Base-by-base conservation (phyloP, 257 asterid genomes). In the Ilex aquifolium region DNA sequence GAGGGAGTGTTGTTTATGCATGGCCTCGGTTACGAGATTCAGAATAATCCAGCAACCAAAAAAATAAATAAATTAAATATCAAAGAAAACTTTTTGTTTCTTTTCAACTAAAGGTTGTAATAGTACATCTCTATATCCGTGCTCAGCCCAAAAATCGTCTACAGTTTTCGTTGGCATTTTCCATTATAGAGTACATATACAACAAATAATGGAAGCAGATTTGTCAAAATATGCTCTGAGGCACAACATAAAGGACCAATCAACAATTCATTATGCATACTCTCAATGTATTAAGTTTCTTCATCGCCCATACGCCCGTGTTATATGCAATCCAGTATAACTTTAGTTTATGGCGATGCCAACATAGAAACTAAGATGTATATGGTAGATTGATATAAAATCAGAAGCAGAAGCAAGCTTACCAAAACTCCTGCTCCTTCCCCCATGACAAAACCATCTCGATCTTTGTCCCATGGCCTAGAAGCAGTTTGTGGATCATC, bases 351-450 rank as follows among this genome's bases (percentile, higher is more conserved):
- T 11, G 44, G 44, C 42, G 12, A 3, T 3, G 14, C 17, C 14
- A 64, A 21, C 27, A 21, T 21, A 21, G 27, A 21, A 21, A 21
- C 27, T 21, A 21, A 21, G 27, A 21, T 21, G 27, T 21, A 21
- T 21, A 21, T 21, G 27, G 27, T 21, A 21, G 27, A 21, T 21
- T 21, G 27, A 21, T 21, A 21, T 21, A 21, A 21, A 21, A 21
- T 21, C 27, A 21, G 1, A 21, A 21, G 27, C 1, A 21, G 27
- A 21, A 21, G 27, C 27, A 21, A 21, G 27, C 87, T 67, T 82
- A 90, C 97, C 95, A 90, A 80, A 52, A 90, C 80, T 60, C 97
- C 95, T 39, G 91, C 94, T 16, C 97, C 97, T 80, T 90, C 97
- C 48, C 97, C 95, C 91, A 90, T 90, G 63, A 90, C 95, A 74